Base-by-base conservation (phyloP, 1,284 basidiomycete species). In the Malassezia pachydermatis region DNA sequence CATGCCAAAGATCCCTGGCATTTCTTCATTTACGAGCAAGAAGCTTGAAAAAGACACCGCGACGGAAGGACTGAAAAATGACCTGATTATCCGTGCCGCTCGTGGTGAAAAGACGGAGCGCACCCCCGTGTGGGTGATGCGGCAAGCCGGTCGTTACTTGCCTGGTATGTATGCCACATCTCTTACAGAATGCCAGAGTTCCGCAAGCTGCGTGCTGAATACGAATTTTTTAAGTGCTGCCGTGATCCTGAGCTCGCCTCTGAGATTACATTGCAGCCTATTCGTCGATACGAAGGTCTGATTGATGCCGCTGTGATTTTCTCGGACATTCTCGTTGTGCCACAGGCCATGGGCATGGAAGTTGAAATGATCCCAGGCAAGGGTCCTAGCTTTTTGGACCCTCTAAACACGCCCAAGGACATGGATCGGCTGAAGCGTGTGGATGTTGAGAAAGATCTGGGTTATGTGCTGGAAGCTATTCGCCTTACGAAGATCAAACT, bases 81-180 rank as follows among this genome's bases (percentile, higher is more conserved):
- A 96, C 70, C 77, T 95, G 45, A 73, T 95, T 38, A 74, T 98
- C 50, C 81, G 88, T 32, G 90, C 92, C 44, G 90, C 92, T 44
- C 75, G 80, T 72, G 87, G 88, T 11, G 82, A 92, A 74, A 77
- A 80, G 72, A 90, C 88, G 0, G 84, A 87, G 66, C 81, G 87
- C 50, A 88, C 92, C 2, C 92, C 92, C 11, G 88, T 94, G 54
- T 99, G 92, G 92, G 86, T 96, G 54, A 99, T 99, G 92, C 81
- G 94, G 27, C 92, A 99, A 73, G 94, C 94, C 17, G 90, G 92
- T 37, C 80, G 90, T 45, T 94, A 94, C 74, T 80, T 95, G 42
- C 89, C 89, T 73, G 89, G 88, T 88, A 65, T 73, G 77, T 73
- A 25, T 7, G 8, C 11, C 28, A 11, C 34, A 9, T 10, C n/a